Evolutionary conservation across 345 rosid genomes (phyloP), one percentile per base, ranked within the genome.

Genomic region (Acer negundo): DNA sequence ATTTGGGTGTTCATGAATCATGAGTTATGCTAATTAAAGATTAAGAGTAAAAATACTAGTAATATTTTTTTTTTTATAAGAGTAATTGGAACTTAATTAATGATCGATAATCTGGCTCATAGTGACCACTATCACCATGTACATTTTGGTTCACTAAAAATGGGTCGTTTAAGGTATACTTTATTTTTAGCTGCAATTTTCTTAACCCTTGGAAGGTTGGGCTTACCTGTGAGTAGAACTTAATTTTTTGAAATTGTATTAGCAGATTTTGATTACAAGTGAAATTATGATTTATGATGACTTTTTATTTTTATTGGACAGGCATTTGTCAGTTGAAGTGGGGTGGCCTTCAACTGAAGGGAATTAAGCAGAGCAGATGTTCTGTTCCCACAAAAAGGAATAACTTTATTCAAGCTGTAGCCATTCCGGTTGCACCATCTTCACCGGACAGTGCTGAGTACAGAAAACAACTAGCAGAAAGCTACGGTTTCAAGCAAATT

Each of bases 401-500:
- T 80, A 89, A 70, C 40, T 61, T 67, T 77, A 70, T 91, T 58
- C 90, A 85, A 79, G 91, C 97, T 0, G 94, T 91, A 66, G 96
- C 95, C 2, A 76, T 81, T 81, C 98, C 97, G 10, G 84, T 84
- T 12, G 87, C 89, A 66, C 87, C 86, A n/a, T 72, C 88, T 77
- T 83, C 90, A 65, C 85, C 84, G 59, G 92, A 92, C 31, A 82
- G 79, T 81, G 83, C 87, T 61, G 90, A 90, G 76, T 85, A 80
- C 67, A 87, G 97, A 82, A 86, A 90, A 42, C 85, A 90, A 79
- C 77, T 91, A 69, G 93, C 96, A 6, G 94, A 93, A 63, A 89
- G 74, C 38, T 95, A 92, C 82, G 99, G 99, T 40, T 93, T 95
- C 81, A 84, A 70, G 78, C 89, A 92, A 84, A 91, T 95, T 79